phyloP scores from a whole-genome alignment of 2,329 filamentous ascomycete species.

The Apiospora marii region DNA sequence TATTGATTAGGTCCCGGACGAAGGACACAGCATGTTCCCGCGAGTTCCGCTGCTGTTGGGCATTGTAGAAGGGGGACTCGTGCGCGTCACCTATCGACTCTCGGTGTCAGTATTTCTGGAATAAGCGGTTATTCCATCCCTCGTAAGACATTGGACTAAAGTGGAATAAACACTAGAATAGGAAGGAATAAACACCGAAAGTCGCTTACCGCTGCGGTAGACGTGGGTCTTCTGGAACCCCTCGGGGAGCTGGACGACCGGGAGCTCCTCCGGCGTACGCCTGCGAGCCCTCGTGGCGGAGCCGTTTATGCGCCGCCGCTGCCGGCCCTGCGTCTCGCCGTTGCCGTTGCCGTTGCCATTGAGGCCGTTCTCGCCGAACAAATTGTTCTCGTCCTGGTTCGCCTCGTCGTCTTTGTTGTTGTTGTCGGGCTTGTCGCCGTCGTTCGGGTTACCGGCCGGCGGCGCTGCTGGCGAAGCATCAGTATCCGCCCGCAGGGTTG shows the following conservation, averaged over 20 bases:
- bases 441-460: constrained; percentile 27
- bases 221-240: constrained; percentile 65
- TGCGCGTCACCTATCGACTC: too few relatives aligned
- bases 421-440: constrained; percentile 34
- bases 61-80: constrained; percentile 1
- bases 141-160: too few relatives aligned
- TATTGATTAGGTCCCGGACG: background rate
- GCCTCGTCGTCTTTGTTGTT: constrained; percentile 26
- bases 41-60: background rate
- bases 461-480: constrained; percentile 1
- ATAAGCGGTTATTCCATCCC: too few relatives aligned
- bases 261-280: constrained; percentile 51
- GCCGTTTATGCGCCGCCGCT: constrained; percentile 33
- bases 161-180: too few relatives aligned
- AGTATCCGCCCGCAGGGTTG: constrained; percentile 30
- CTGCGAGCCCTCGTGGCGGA: constrained; percentile 34
- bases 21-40: background rate
- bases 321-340: constrained; percentile 38
- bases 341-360: constrained; percentile 22
- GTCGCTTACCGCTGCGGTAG: constrained; percentile 46
- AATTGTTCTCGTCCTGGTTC: constrained; percentile 30
- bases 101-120: too few relatives aligned
- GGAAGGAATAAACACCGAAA: too few relatives aligned
- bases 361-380: constrained; percentile 34
- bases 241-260: constrained; percentile 62